phyloP scores from a whole-genome alignment of 2,329 filamentous ascomycete genomes.

The Claviceps pazoutovae region DNA sequence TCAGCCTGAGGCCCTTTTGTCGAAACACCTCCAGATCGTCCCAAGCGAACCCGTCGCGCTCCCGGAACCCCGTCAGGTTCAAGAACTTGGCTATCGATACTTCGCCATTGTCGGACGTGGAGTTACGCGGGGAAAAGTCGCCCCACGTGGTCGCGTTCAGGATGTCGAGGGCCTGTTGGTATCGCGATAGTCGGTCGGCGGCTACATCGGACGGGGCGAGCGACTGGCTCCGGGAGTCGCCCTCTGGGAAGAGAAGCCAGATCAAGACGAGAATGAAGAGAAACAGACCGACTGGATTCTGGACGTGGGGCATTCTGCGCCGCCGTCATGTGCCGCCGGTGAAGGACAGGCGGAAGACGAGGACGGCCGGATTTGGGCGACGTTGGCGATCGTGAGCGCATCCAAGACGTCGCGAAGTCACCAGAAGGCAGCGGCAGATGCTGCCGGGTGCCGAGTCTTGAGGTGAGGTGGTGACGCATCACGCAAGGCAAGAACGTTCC shows the following conservation, averaged over 20 bases:
- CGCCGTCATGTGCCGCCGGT: slow-evolving; percentile 6
- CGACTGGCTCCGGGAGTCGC: slow-evolving; percentile 20
- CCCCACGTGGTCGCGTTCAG: slow-evolving; percentile 45
- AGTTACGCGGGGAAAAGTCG: slow-evolving; percentile 37
- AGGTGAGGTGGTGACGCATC: too few species aligned
- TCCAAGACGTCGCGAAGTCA: slow-evolving; percentile 3
- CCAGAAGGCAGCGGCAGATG: background rate
- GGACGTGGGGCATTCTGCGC: slow-evolving; percentile 28
- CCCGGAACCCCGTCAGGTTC: slow-evolving; percentile 65
- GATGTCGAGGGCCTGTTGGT: slow-evolving; percentile 36
- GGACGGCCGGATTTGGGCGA: too few species aligned
- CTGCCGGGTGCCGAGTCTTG: too few species aligned
- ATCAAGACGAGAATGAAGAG: slow-evolving; percentile 22
- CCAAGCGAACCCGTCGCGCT: slow-evolving; percentile 67
- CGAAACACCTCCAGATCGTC: slow-evolving; percentile 54
- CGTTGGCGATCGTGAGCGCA: background rate
- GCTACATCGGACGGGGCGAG: slow-evolving; percentile 22
- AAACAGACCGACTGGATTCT: slow-evolving; percentile 23
- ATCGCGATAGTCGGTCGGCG: slow-evolving; percentile 33
- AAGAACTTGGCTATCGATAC: slow-evolving; percentile 29
- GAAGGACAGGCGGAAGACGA: too few species aligned
- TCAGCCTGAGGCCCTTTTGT: slow-evolving; percentile 48
- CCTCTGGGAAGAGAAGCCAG: slow-evolving; percentile 25
- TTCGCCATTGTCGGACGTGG: slow-evolving; percentile 12
- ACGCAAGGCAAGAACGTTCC: too few species aligned